Evolutionary conservation across 108 stramenopile genomes (phyloP).

Genomic region (Pseudonitzschia delicatissima): DNA sequence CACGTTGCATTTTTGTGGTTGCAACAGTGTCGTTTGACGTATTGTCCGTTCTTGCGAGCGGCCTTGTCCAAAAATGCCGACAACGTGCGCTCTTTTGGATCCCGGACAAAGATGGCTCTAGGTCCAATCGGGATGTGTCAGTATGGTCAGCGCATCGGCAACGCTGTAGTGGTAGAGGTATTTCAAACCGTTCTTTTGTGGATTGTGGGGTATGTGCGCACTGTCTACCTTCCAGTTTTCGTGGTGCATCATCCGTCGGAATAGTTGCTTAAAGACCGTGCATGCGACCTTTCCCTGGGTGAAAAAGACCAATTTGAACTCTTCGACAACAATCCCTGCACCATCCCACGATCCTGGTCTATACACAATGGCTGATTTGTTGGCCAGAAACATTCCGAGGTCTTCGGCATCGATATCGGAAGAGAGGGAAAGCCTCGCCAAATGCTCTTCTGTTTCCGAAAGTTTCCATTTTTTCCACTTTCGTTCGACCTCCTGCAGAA

Average conservation of each 20-base stretch:
- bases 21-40: slow-evolving; percentile 24
- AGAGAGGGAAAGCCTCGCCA: not conserved
- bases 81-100: slow-evolving; percentile 61
- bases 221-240: slow-evolving; percentile 29
- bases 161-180: slow-evolving; percentile 43
- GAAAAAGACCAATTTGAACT: slow-evolving; percentile 52
- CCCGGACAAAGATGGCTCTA: slow-evolving; percentile 58
- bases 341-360: slow-evolving; percentile 30
- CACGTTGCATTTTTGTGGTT: slow-evolving; percentile 12
- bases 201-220: slow-evolving; percentile 37
- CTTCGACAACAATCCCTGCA: slow-evolving; percentile 45
- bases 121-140: slow-evolving; percentile 55
- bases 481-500: no score
- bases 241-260: slow-evolving; percentile 49
- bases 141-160: slow-evolving; percentile 34
- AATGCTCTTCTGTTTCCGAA: not conserved
- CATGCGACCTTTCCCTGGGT: slow-evolving; percentile 42
- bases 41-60: slow-evolving; percentile 20
- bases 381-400: no score
- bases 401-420: no score
- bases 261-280: slow-evolving; percentile 37
- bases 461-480: no score
- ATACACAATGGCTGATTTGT: no score
- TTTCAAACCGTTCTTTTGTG: slow-evolving; percentile 39
- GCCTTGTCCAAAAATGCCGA: slow-evolving; percentile 55